Evolutionary conservation across 2,329 filamentous ascomycete genomes (phyloP).

Genomic region (Fusarium xylarioides): DNA sequence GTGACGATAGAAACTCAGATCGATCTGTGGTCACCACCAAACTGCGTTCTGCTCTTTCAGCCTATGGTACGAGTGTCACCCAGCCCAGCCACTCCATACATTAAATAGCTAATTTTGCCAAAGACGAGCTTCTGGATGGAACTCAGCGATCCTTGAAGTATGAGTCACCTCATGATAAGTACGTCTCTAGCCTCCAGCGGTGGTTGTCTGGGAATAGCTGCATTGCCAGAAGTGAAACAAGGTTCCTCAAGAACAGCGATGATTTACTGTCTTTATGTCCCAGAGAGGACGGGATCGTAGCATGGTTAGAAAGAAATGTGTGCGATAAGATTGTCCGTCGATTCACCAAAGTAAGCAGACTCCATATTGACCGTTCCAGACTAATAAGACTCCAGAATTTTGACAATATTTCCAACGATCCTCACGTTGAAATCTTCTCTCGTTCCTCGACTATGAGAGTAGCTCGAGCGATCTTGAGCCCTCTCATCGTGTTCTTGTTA

Average conservation of each 20-base stretch:
- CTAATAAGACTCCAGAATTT: not conserved
- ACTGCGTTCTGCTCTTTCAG: not conserved
- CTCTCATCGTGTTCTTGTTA: fast-evolving
- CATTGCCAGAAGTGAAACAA: not conserved
- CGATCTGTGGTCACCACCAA: not conserved
- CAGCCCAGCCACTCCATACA: fast-evolving
- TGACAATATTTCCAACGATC: not conserved
- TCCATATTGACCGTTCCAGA: fast-evolving
- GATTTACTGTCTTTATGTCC: not conserved
- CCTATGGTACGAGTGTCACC: not conserved
- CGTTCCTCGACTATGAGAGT: not conserved
- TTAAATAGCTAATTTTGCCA: not conserved
- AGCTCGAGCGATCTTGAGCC: not conserved
- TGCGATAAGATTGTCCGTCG: not conserved
- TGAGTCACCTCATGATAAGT: not conserved
- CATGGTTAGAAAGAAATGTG: not conserved
- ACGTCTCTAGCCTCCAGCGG: not conserved
- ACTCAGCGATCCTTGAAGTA: not conserved
- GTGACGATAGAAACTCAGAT: not conserved
- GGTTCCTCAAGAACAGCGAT: not conserved
- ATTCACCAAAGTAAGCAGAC: not conserved
- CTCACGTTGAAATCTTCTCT: not conserved
- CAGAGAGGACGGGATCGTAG: not conserved
- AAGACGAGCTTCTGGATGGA: not conserved
- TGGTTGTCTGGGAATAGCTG: not conserved